Conservation (phyloP, 768 basidiomycete genomes). For the Pleurotus giganteus region DNA sequence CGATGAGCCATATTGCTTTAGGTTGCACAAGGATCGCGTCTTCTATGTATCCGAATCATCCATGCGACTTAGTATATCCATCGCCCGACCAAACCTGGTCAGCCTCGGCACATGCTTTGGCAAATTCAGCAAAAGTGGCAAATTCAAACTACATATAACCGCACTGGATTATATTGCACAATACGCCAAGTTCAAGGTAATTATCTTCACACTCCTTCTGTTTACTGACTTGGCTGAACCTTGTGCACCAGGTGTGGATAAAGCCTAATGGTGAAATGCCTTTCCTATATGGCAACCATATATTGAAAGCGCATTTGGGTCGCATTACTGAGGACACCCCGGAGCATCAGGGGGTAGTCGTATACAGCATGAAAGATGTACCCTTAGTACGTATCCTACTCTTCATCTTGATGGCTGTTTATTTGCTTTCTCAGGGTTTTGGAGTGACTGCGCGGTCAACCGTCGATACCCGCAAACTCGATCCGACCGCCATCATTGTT, state of each 20-base stretch:
- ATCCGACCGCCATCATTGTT: conserved; percentile 95
- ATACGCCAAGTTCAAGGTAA: conserved; percentile 97
- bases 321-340: conserved; percentile 98
- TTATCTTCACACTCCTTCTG: conserved; percentile 11
- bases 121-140: conserved; percentile 95
- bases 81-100: conserved; percentile 90
- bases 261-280: conserved; percentile 99
- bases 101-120: conserved; percentile 96
- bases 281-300: conserved; percentile 97
- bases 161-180: conserved; percentile 90
- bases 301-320: conserved; percentile 97
- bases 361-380: conserved; percentile 93
- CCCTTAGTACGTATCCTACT: conserved; percentile 64
- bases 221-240: not conserved
- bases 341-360: conserved; percentile 97
- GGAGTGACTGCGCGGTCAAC: conserved; percentile 97
- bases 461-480: conserved; percentile 92
- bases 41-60: conserved; percentile 96
- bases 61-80: conserved; percentile 89
- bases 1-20: conserved; percentile 95
- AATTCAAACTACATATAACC: conserved; percentile 97
- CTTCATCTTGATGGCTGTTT: not conserved
- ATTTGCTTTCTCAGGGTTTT: conserved; percentile 66
- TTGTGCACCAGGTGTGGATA: conserved; percentile 80
- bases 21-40: conserved; percentile 90